These are phyloP conservation scores for Physaria fendleri DNA, from an alignment of 345 rosid species.

Conservation along the genomic window DNA sequence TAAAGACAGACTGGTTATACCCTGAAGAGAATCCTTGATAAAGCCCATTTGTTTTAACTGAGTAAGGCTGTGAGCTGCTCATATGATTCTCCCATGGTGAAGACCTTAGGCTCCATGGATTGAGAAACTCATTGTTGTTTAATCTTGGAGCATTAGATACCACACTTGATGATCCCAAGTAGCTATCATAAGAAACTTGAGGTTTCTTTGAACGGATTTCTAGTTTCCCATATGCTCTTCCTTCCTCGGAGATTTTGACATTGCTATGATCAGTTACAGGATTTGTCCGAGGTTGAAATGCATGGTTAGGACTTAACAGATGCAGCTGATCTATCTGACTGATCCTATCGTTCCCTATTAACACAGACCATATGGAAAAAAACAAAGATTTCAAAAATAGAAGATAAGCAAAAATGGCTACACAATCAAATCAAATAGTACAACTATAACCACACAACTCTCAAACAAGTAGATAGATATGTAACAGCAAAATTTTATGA, in stretches of 20 bases:
- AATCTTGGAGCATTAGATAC: conserved; percentile 35
- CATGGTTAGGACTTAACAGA: conserved; percentile 33
- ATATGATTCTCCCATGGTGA: conserved; percentile 46
- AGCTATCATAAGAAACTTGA: conserved; percentile 34
- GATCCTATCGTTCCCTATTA: conserved; percentile 50
- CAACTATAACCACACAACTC: too few relatives aligned
- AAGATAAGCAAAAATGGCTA: not conserved
- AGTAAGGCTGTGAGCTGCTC: conserved; percentile 28
- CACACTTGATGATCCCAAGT: conserved; percentile 37
- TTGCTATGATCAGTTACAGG: conserved; percentile 42
- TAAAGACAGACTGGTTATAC: conserved; percentile 39
- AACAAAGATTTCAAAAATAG: conserved; percentile 19
- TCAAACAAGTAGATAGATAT: too few relatives aligned
- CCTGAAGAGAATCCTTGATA: too few relatives aligned
- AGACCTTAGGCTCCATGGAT: conserved; percentile 42
- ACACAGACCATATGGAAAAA: conserved; percentile 19
- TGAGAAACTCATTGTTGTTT: conserved; percentile 40
- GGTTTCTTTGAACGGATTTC: conserved; percentile 39
- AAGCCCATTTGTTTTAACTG: too few relatives aligned
- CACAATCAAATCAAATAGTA: too few relatives aligned
- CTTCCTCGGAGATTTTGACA: conserved; percentile 38
- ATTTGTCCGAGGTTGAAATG: conserved; percentile 37
- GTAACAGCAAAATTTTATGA: too few relatives aligned
- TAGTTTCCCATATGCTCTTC: conserved; percentile 32
- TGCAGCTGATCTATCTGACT: conserved; percentile 31